These are phyloP conservation scores for Komagataella kurtzmanii DNA, from an alignment of 805 yeast genomes.

Conservation along the genomic window DNA sequence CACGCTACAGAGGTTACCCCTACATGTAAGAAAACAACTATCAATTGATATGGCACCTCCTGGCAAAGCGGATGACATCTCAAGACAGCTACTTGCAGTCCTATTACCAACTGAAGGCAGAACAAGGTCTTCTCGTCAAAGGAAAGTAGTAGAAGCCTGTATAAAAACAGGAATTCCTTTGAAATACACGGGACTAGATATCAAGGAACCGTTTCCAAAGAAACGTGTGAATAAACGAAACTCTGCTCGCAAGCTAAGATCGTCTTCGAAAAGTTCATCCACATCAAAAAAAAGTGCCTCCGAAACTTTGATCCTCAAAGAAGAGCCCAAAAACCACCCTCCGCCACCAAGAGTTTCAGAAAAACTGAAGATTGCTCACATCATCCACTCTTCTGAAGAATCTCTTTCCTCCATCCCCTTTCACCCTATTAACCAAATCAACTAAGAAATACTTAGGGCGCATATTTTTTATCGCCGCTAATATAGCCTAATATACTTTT, in stretches of 20 bases:
- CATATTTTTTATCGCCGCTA: background rate
- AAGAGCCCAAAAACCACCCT: background rate
- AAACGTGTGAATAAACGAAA: background rate
- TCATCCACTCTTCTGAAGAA: background rate
- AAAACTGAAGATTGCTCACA: background rate
- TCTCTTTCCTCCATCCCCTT: background rate
- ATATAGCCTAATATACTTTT: background rate
- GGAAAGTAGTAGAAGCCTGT: background rate
- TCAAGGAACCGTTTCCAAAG: background rate
- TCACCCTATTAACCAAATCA: background rate
- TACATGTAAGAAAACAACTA: slow-evolving; percentile 2
- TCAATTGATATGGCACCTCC: slow-evolving; percentile 10
- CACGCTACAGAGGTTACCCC: background rate
- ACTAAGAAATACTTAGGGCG: background rate
- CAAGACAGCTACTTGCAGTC: background rate
- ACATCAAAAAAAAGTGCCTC: background rate
- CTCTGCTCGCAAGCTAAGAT: background rate
- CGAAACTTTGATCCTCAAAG: background rate
- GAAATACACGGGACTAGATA: background rate
- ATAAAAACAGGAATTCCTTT: background rate
- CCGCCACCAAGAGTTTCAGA: background rate
- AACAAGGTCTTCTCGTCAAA: background rate
- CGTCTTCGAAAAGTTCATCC: background rate
- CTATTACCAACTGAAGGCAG: background rate
- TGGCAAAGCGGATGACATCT: slow-evolving; percentile 5